Conservation (phyloP, 306 rosid genomes). For the Hippophae rhamnoides region DNA sequence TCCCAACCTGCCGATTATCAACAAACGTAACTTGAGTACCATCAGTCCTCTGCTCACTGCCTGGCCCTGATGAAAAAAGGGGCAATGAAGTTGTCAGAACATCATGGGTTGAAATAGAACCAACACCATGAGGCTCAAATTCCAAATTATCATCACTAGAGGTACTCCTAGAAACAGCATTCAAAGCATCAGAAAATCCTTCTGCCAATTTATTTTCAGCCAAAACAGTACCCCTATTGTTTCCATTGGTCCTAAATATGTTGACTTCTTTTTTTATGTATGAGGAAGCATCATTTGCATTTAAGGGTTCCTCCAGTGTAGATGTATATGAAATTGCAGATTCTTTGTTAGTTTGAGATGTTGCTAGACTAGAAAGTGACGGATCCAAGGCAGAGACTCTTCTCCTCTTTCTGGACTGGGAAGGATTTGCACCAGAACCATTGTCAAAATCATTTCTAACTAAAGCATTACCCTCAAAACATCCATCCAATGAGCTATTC, state of each 20-base stretch:
- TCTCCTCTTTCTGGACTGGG: slow-evolving; percentile 27
- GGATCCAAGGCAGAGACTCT: slow-evolving; percentile 25
- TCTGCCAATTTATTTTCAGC: slow-evolving; percentile 19
- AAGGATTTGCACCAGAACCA: slow-evolving; percentile 23
- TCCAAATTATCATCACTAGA: slow-evolving; percentile 26
- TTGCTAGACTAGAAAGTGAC: slow-evolving; percentile 14
- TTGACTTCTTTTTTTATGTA: slow-evolving; percentile 23
- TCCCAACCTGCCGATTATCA: slow-evolving; percentile 27
- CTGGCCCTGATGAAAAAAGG: slow-evolving; percentile 21
- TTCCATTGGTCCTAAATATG: slow-evolving; percentile 21
- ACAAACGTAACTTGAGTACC: slow-evolving; percentile 20
- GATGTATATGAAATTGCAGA: slow-evolving; percentile 25
- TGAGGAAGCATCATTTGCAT: slow-evolving; percentile 18
- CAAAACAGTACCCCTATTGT: slow-evolving; percentile 24
- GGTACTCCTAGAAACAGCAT: slow-evolving; percentile 21
- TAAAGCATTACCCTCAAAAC: slow-evolving; percentile 26
- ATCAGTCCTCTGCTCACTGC: slow-evolving; percentile 27
- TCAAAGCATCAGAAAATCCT: slow-evolving; percentile 28
- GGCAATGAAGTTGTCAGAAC: slow-evolving; percentile 16
- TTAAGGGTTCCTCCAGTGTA: slow-evolving; percentile 22
- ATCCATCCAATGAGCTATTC: slow-evolving; percentile 17
- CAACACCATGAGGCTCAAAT: slow-evolving; percentile 23
- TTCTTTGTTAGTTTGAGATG: slow-evolving; percentile 28
- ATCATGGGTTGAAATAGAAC: slow-evolving; percentile 20
- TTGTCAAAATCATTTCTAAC: slow-evolving; percentile 18